phyloP scores from a whole-genome alignment of 331 rosid genomes.

The Malus hybrid region DNA sequence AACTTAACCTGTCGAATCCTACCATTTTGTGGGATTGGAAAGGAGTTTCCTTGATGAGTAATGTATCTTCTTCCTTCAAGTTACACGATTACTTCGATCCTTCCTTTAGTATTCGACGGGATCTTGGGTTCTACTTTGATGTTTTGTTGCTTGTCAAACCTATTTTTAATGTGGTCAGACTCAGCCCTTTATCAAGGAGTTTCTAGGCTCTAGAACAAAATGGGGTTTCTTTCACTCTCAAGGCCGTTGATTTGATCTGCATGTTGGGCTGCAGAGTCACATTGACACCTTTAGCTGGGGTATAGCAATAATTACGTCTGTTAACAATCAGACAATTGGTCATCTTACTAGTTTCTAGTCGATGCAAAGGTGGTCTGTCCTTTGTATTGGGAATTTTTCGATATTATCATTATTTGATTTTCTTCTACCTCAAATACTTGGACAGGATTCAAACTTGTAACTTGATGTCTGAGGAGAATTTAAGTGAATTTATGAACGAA shows the following conservation, averaged over 20 bases:
- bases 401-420: background rate
- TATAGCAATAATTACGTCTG: background rate
- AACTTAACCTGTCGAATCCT: background rate
- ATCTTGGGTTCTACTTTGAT: too few relatives aligned
- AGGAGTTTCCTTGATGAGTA: background rate
- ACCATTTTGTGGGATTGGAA: background rate
- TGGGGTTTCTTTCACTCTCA: background rate
- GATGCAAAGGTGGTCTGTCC: background rate
- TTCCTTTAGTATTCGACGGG: background rate
- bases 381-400: background rate
- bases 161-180: background rate
- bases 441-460: background rate
- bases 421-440: background rate
- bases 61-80: background rate
- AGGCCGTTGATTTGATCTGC: background rate
- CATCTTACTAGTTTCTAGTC: background rate
- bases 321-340: background rate
- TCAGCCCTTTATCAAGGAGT: background rate
- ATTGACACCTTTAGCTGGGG: background rate
- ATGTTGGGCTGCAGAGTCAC: background rate
- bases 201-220: background rate
- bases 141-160: background rate
- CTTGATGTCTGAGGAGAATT: background rate
- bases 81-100: background rate
- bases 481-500: background rate